Percentiles rank a stretch among this genome's conserved stretches.
phyloP scores from a whole-genome alignment of 2,329 filamentous ascomycete genomes.

The Ilyonectria sp. region DNA sequence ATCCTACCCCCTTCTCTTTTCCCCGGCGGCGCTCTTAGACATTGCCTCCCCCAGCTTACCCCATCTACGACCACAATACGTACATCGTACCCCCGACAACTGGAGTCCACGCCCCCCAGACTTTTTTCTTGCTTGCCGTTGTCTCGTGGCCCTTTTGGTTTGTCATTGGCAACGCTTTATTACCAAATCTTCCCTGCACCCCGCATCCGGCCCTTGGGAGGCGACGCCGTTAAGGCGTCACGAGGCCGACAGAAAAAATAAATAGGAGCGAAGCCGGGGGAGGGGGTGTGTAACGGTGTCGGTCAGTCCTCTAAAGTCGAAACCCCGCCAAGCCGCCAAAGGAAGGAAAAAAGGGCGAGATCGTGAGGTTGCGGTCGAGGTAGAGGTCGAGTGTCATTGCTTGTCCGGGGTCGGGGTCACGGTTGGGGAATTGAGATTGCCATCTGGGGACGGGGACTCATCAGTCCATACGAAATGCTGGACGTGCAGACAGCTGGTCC shows the following conservation, averaged over 20 bases:
- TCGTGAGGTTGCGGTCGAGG: constrained; percentile 6
- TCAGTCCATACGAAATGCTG: background rate
- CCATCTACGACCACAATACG: constrained; percentile 27
- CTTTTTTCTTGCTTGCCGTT: constrained; percentile 29
- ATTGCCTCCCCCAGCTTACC: constrained; percentile 36
- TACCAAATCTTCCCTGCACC: constrained; percentile 49
- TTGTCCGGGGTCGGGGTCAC: constrained; percentile 4
- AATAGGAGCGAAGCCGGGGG: constrained; percentile 26
- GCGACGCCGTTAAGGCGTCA: constrained; percentile 44
- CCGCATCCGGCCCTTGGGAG: constrained; percentile 47
- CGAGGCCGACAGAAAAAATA: constrained; percentile 44
- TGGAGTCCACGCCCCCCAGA: constrained; percentile 28
- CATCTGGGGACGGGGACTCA: background rate
- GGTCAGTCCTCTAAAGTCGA: constrained; percentile 20
- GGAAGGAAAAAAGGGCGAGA: constrained; percentile 22
- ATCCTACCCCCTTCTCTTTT: constrained; percentile 34
- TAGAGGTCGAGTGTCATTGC: constrained; percentile 4
- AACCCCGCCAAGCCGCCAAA: constrained; percentile 10
- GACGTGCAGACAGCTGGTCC: background rate
- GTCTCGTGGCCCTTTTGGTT: constrained; percentile 48
- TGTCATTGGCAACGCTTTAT: constrained; percentile 45
- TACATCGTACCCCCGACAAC: constrained; percentile 26
- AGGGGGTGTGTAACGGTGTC: constrained; percentile 26
- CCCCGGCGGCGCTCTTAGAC: constrained; percentile 22
- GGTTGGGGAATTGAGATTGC: constrained; percentile 5